A percentile compares a stretch with the other conserved stretches of the same genome.
These are phyloP conservation scores for Trichocladium uniseriatum DNA, from an alignment of 495 filamentous ascomycete genomes.

Conservation along the genomic window DNA sequence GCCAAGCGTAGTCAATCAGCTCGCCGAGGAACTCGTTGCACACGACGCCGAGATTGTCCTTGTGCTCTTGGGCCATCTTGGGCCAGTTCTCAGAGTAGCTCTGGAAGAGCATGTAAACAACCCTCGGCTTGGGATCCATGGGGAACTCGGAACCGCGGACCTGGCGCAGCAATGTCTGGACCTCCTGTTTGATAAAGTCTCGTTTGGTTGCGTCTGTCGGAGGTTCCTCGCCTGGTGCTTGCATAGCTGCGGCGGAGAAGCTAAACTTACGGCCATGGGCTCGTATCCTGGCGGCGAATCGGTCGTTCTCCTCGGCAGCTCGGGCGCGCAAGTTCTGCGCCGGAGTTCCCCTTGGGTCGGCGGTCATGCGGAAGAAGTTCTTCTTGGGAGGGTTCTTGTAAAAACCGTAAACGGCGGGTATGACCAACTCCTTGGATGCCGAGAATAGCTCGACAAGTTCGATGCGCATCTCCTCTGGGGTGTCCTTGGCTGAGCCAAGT, in stretches of 20 bases:
- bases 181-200: conserved; percentile 29
- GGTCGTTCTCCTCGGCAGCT: conserved; percentile 35
- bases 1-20: conserved; percentile 35
- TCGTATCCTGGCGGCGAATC: conserved; percentile 26
- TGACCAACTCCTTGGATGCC: conserved; percentile 30
- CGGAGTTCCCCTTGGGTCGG: conserved; percentile 30
- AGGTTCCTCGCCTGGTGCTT: conserved; percentile 3
- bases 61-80: conserved; percentile 34
- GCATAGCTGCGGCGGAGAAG: conserved; percentile 12
- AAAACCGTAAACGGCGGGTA: conserved; percentile 32
- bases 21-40: conserved; percentile 37
- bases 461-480: conserved; percentile 30
- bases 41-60: conserved; percentile 34
- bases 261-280: conserved; percentile 31
- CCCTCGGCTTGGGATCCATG: conserved; percentile 32
- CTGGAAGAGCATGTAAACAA: conserved; percentile 37
- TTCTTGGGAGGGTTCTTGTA: conserved; percentile 35
- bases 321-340: conserved; percentile 35
- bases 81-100: conserved; percentile 33
- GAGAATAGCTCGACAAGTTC: conserved; percentile 34
- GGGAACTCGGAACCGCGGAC: conserved; percentile 36
- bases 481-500: conserved; percentile 30
- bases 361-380: conserved; percentile 31
- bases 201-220: conserved; percentile 15
- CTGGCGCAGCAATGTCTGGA: conserved; percentile 28